Conservation (phyloP, 1,284 basidiomycete genomes). For the Ustilago sp. region DNA sequence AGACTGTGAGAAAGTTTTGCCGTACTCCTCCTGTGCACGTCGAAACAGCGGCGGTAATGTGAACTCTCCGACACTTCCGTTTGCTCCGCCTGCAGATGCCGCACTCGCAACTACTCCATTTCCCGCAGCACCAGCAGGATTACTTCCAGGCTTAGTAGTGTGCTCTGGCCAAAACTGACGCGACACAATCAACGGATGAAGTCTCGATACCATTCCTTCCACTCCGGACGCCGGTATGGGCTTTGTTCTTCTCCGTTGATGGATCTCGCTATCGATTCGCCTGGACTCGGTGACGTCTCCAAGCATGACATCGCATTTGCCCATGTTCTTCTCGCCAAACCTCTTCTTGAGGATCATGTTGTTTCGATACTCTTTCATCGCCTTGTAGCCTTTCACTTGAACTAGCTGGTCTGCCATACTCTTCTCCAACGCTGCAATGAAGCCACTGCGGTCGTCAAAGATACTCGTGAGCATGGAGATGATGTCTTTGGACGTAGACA, state of each 20-base stretch:
- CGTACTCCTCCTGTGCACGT: conserved; percentile 49
- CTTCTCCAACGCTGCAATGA: conserved; percentile 64
- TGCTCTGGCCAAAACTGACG: conserved; percentile 67
- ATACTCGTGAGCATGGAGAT: conserved; percentile 66
- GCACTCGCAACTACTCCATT: not conserved
- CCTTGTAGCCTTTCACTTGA: conserved; percentile 57
- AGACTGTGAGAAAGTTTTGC: conserved; percentile 24
- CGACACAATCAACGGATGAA: conserved; percentile 64
- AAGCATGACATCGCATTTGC: conserved; percentile 68
- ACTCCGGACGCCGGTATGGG: conserved; percentile 6
- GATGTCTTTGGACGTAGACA: conserved; percentile 63
- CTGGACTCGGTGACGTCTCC: conserved; percentile 61
- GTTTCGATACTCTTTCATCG: conserved; percentile 62
- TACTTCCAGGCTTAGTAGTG: conserved; percentile 13
- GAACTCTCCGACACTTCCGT: conserved; percentile 31
- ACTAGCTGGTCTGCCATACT: conserved; percentile 65
- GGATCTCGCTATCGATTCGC: conserved; percentile 50
- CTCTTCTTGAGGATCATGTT: conserved; percentile 67
- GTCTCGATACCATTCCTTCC: conserved; percentile 38
- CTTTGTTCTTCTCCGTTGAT: conserved; percentile 16
- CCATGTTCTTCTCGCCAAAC: conserved; percentile 63
- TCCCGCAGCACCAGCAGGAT: not conserved
- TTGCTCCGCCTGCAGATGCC: conserved; percentile 1
- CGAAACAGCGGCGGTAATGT: conserved; percentile 55
- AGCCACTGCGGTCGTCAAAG: conserved; percentile 66